Conservation (phyloP, 2,329 filamentous ascomycete genomes). For the Sporothrix pallida region DNA sequence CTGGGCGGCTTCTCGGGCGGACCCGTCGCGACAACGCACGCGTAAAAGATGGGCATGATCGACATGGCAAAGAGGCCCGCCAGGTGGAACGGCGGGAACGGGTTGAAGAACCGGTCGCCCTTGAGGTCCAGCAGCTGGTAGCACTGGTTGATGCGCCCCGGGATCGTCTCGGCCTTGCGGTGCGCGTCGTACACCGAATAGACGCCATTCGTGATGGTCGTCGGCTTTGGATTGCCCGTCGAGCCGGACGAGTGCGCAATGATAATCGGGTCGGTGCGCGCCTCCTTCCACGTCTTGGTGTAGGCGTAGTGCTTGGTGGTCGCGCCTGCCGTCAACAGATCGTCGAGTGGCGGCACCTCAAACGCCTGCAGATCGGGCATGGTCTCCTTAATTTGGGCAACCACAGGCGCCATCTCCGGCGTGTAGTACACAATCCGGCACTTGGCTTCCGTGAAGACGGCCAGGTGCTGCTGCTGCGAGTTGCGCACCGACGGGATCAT, state of each 20-base stretch:
- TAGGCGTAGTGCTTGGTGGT: slow-evolving; percentile 30
- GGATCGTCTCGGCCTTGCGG: slow-evolving; percentile 32
- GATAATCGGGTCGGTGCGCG: slow-evolving; percentile 37
- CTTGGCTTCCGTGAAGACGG: slow-evolving; percentile 29
- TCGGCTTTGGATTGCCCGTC: slow-evolving; percentile 37
- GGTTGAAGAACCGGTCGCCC: slow-evolving; percentile 37
- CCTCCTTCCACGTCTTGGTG: slow-evolving; percentile 35
- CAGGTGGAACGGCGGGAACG: slow-evolving; percentile 38
- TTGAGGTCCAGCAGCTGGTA: slow-evolving; percentile 35
- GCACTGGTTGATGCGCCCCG: slow-evolving; percentile 37
- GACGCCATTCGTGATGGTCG: slow-evolving; percentile 38
- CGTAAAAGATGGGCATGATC: slow-evolving; percentile 37
- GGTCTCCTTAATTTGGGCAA: background rate
- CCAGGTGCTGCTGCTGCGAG: slow-evolving; percentile 28
- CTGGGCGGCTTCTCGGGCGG: slow-evolving; percentile 30
- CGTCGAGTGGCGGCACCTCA: background rate
- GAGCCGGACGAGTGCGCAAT: slow-evolving; percentile 39
- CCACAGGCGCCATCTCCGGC: background rate
- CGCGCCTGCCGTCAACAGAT: background rate
- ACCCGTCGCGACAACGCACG: slow-evolving; percentile 31
- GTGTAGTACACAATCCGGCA: slow-evolving; percentile 31
- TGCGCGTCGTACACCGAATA: slow-evolving; percentile 36
- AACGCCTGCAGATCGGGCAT: background rate
- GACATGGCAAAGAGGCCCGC: slow-evolving; percentile 37
- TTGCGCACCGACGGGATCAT: slow-evolving; percentile 35